phyloP scores from a whole-genome alignment of 768 basidiomycete genomes.

The Omphalotus guepiniiformis region DNA sequence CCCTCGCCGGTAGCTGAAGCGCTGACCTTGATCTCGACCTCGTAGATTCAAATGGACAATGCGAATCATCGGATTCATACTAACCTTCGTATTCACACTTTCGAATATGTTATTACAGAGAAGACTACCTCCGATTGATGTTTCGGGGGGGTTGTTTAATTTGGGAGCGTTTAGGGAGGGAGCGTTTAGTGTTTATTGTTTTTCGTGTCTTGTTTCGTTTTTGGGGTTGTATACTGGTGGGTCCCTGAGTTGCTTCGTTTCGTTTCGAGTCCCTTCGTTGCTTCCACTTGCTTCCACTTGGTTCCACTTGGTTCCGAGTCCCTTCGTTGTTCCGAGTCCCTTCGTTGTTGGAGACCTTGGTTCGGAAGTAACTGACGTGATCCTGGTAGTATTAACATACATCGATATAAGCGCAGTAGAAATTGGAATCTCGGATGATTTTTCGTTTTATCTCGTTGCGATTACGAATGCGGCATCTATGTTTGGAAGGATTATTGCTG shows the following conservation, averaged over 20 bases:
- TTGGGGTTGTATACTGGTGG: conserved; percentile 67
- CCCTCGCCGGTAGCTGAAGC: too few relatives aligned
- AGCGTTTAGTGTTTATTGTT: conserved; percentile 53
- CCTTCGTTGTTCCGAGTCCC: neutral
- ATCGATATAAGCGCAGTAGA: conserved; percentile 40
- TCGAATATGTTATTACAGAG: conserved; percentile 53
- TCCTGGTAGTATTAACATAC: conserved; percentile 43
- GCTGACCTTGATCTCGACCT: conserved; percentile 14
- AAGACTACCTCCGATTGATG: conserved; percentile 51
- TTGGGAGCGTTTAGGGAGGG: conserved; percentile 45
- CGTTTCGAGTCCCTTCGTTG: neutral
- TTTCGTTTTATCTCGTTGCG: conserved; percentile 41
- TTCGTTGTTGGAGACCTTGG: too few relatives aligned
- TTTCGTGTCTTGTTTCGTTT: conserved; percentile 51
- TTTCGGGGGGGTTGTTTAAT: conserved; percentile 57
- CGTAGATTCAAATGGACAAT: conserved; percentile 63
- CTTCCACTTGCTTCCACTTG: neutral
- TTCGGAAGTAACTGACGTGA: too few relatives aligned
- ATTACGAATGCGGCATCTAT: conserved; percentile 45
- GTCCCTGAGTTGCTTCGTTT: too few relatives aligned
- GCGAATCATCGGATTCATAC: conserved; percentile 63
- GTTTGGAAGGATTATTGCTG: conserved; percentile 48
- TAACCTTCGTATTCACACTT: conserved; percentile 46
- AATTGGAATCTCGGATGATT: conserved; percentile 29
- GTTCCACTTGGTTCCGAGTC: neutral